Evolutionary conservation across 768 basidiomycete genomes (phyloP).

Genomic region (Kwoniella dendrophila): DNA sequence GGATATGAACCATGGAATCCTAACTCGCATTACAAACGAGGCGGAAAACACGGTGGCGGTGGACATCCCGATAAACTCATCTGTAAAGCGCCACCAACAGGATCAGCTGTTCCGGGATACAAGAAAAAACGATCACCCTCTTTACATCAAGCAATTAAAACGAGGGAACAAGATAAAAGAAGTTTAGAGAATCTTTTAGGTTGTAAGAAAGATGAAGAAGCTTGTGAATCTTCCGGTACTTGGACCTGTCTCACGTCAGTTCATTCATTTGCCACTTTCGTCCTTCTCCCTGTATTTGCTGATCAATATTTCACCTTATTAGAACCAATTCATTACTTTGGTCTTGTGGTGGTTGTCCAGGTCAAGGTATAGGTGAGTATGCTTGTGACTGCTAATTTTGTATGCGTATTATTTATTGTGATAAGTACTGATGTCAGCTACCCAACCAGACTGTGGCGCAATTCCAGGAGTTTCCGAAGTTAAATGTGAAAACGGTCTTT

Average conservation of each 20-base stretch:
- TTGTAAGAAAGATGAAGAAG: constrained; percentile 24
- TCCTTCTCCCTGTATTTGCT: not conserved
- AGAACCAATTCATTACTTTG: constrained; percentile 24
- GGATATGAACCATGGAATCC: constrained; percentile 3
- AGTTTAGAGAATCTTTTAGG: constrained; percentile 14
- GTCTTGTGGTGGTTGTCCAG: constrained; percentile 33
- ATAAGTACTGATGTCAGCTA: not conserved
- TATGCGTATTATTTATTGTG: not conserved
- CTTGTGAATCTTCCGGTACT: constrained; percentile 22
- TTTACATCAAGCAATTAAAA: constrained; percentile 14
- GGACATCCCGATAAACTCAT: constrained; percentile 7
- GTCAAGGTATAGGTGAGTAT: constrained; percentile 30
- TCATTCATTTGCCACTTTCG: too few relatives aligned
- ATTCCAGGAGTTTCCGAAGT: constrained; percentile 33
- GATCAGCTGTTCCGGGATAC: constrained; percentile 6
- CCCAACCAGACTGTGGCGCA: constrained; percentile 34
- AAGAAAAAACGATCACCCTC: constrained; percentile 15
- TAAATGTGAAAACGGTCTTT: constrained; percentile 21
- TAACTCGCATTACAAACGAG: constrained; percentile 7
- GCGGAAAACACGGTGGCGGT: constrained; percentile 9
- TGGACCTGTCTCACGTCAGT: constrained; percentile 31
- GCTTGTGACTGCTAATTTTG: not conserved
- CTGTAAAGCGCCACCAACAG: constrained; percentile 10
- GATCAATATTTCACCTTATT: not conserved
- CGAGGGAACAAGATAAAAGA: constrained; percentile 12